A percentile compares a stretch with the other conserved stretches of the same genome.
These are phyloP conservation scores for Pneumocystis murina DNA, from an alignment of 1,139 yeast genomes.

Conservation along the genomic window DNA sequence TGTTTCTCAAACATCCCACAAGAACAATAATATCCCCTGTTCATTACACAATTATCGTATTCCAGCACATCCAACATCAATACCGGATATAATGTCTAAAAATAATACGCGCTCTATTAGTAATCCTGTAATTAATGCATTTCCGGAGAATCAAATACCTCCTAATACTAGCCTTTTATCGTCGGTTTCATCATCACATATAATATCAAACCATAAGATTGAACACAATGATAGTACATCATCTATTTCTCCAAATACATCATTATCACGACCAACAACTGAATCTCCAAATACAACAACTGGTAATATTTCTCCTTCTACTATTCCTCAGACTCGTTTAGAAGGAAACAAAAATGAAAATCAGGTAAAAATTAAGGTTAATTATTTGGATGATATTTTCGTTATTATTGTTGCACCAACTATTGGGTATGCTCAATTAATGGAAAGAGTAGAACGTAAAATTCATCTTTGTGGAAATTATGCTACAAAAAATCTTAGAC, in stretches of 20 bases:
- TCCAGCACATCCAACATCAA: conserved; percentile 1
- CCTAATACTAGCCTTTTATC: background rate
- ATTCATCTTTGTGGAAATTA: conserved; percentile 31
- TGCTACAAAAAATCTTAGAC: conserved; percentile 23
- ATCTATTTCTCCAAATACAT: conserved; percentile 1
- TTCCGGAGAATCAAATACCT: background rate
- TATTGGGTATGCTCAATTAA: conserved; percentile 35
- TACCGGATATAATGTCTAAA: conserved; percentile 5
- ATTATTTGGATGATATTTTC: conserved; percentile 30
- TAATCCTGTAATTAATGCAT: conserved; percentile 5
- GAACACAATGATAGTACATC: background rate
- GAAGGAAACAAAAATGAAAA: conserved; percentile 19
- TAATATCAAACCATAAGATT: background rate
- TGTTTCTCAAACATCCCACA: conserved; percentile 5
- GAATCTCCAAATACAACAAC: conserved; percentile 1
- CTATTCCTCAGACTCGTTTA: background rate
- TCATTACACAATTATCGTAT: conserved; percentile 4
- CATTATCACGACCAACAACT: background rate
- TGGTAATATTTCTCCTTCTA: background rate
- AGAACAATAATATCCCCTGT: conserved; percentile 3
- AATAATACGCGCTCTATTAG: conserved; percentile 5
- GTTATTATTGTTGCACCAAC: conserved; percentile 34
- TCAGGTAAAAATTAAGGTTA: conserved; percentile 37
- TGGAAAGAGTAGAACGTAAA: conserved; percentile 30
- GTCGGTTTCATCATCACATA: conserved; percentile 4